Conservation (phyloP, 495 filamentous ascomycete genomes). For the Aspergillus biplanus region DNA sequence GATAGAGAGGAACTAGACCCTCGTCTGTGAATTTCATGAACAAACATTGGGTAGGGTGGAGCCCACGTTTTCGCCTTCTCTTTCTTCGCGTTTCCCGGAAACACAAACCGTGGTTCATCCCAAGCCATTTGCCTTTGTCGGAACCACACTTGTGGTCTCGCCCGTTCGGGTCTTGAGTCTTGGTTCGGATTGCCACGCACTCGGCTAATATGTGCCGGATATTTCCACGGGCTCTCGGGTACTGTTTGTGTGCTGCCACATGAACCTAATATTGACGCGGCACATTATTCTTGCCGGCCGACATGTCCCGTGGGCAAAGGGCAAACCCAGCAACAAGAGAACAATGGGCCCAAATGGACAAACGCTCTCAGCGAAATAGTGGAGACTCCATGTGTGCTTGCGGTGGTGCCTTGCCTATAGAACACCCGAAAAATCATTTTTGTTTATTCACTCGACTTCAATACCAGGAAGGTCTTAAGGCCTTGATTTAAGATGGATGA, state of each 20-base stretch:
- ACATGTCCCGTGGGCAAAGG: not conserved
- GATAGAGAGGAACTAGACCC: not conserved
- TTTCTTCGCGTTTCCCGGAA: not conserved
- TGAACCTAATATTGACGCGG: not conserved
- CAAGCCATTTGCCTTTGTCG: conserved; percentile 17
- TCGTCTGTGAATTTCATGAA: not conserved
- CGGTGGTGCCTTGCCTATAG: no score
- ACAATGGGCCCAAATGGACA: conserved; percentile 1
- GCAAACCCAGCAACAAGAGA: not conserved
- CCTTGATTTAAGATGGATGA: not conserved
- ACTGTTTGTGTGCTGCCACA: conserved; percentile 7
- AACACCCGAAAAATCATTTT: no score
- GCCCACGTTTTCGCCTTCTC: conserved; percentile 7
- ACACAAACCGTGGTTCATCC: conserved; percentile 10
- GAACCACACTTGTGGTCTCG: conserved; percentile 15
- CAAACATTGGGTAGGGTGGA: not conserved
- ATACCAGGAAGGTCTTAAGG: not conserved
- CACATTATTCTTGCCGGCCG: conserved; percentile 1
- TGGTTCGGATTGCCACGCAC: conserved; percentile 10
- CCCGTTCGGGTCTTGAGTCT: not conserved
- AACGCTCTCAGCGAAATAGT: not conserved
- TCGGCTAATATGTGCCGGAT: not conserved
- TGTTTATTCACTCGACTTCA: no score
- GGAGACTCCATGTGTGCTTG: not conserved
- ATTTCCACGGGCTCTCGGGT: conserved; percentile 16